Conservation (phyloP, 2,329 filamentous ascomycete genomes). For the Neofusicoccum kwambonambiense region DNA sequence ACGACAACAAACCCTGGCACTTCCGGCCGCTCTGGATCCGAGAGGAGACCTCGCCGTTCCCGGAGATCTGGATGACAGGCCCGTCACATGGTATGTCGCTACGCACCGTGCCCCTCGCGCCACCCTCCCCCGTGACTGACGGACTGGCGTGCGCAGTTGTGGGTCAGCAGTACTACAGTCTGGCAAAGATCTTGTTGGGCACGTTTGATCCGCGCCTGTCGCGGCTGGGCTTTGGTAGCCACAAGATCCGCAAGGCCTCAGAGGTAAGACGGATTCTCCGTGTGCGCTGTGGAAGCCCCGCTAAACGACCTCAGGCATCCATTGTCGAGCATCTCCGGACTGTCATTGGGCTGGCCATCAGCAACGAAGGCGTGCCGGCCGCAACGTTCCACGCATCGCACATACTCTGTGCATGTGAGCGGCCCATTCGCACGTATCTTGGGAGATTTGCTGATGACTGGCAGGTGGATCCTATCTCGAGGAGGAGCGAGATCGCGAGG, state of each 20-base stretch:
- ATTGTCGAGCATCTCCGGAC: constrained; percentile 2
- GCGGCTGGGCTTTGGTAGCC: constrained; percentile 7
- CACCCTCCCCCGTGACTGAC: neutral
- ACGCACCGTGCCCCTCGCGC: neutral
- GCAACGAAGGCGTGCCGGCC: neutral
- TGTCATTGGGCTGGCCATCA: constrained; percentile 9
- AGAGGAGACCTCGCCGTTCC: constrained; percentile 6
- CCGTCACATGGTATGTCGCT: constrained; percentile 9
- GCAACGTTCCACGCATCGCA: constrained; percentile 16
- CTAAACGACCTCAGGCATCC: neutral
- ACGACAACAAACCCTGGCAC: constrained; percentile 32
- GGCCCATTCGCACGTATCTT: no score
- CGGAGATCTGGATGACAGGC: constrained; percentile 14
- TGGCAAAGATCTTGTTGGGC: constrained; percentile 4
- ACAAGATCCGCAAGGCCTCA: constrained; percentile 7
- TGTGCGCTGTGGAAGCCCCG: neutral
- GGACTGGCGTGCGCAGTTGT: neutral
- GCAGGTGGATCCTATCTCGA: constrained; percentile 17
- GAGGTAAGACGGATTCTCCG: neutral
- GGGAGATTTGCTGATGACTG: neutral
- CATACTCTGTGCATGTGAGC: constrained; percentile 15
- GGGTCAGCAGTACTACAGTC: constrained; percentile 15
- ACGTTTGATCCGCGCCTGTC: constrained; percentile 10
- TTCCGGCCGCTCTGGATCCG: constrained; percentile 26
- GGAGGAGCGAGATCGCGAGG: constrained; percentile 4